These are phyloP conservation scores for Pythium pyrilobum DNA, from an alignment of 352 stramenopile species.

Conservation along the genomic window DNA sequence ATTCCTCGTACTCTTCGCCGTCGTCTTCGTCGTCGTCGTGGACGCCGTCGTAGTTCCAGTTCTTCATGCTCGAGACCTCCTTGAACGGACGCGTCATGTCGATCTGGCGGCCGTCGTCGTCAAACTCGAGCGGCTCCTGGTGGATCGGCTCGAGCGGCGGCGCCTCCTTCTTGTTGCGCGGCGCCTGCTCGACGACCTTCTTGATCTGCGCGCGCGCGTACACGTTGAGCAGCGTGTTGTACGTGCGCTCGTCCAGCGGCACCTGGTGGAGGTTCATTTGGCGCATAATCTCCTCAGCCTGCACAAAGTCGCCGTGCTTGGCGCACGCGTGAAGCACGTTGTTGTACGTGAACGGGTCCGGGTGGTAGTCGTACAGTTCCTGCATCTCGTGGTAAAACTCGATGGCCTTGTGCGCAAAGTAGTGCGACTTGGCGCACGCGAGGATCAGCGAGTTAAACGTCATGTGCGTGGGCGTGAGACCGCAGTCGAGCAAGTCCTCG, in stretches of 20 bases:
- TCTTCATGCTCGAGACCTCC: constrained; percentile 48
- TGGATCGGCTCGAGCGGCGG: constrained; percentile 43
- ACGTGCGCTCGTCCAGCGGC: constrained; percentile 58
- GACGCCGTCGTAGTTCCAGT: constrained; percentile 68
- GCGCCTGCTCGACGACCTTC: constrained; percentile 58
- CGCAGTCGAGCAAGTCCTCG: constrained; percentile 68
- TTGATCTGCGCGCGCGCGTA: constrained; percentile 73
- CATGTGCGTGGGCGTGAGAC: constrained; percentile 58
- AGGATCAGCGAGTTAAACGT: constrained; percentile 82
- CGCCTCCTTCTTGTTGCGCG: constrained; percentile 42
- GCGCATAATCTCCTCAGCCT: constrained; percentile 66
- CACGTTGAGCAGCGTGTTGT: constrained; percentile 74
- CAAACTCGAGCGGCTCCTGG: constrained; percentile 64
- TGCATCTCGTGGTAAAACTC: constrained; percentile 88
- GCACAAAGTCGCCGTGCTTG: constrained; percentile 70
- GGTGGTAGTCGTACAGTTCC: constrained; percentile 79
- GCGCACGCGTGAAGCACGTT: constrained; percentile 73
- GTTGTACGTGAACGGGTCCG: constrained; percentile 72
- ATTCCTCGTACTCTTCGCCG: constrained; percentile 33
- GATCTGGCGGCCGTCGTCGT: constrained; percentile 67
- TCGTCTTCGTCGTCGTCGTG: constrained; percentile 49
- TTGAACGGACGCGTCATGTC: constrained; percentile 66
- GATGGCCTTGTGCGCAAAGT: constrained; percentile 79
- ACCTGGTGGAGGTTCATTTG: constrained; percentile 69
- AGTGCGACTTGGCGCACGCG: constrained; percentile 77